Evolutionary conservation across 2,329 filamentous ascomycete species (phyloP).

Genomic region (Ophiosphaerella korrae): DNA sequence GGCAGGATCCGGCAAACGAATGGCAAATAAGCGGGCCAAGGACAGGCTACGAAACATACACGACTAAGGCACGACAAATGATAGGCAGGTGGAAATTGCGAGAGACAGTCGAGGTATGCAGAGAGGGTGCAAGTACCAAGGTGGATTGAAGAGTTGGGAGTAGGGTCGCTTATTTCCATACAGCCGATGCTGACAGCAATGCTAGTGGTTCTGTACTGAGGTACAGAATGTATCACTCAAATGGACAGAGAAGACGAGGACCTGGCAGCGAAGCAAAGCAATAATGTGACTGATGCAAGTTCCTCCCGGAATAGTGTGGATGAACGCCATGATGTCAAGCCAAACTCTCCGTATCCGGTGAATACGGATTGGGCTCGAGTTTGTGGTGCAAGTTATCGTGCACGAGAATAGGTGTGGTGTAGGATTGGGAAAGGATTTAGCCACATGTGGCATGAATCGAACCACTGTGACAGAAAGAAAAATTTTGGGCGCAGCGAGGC

Average conservation of each 20-base stretch:
- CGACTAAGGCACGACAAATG: neutral
- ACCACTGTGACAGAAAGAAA: slow-evolving; percentile 25
- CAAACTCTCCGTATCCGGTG: slow-evolving; percentile 17
- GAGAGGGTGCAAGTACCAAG: slow-evolving; percentile 3
- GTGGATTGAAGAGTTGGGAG: slow-evolving; percentile 1
- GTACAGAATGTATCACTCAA: neutral
- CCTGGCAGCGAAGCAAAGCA: slow-evolving; percentile 17
- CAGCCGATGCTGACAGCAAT: slow-evolving; percentile 5
- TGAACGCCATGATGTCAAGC: slow-evolving; percentile 13
- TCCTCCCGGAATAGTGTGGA: slow-evolving; percentile 6
- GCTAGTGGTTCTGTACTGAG: slow-evolving; percentile 3
- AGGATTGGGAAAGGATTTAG: slow-evolving; percentile 25
- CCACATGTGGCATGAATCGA: slow-evolving; percentile 22
- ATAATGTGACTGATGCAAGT: slow-evolving; percentile 25
- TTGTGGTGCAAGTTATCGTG: slow-evolving; percentile 19
- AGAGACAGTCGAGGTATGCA: slow-evolving; percentile 11
- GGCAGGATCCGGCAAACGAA: slow-evolving; percentile 10
- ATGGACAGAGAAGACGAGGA: neutral
- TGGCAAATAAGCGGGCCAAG: slow-evolving; percentile 3
- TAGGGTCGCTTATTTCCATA: slow-evolving; percentile 5
- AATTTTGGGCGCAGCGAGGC: slow-evolving; percentile 22
- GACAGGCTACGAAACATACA: slow-evolving; percentile 8
- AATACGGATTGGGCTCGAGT: slow-evolving; percentile 10
- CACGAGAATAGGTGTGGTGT: slow-evolving; percentile 8
- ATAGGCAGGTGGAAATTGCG: slow-evolving; percentile 9